Evolutionary conservation across 768 basidiomycete genomes (phyloP).

Genomic region (Phanerochaete carnosa): DNA sequence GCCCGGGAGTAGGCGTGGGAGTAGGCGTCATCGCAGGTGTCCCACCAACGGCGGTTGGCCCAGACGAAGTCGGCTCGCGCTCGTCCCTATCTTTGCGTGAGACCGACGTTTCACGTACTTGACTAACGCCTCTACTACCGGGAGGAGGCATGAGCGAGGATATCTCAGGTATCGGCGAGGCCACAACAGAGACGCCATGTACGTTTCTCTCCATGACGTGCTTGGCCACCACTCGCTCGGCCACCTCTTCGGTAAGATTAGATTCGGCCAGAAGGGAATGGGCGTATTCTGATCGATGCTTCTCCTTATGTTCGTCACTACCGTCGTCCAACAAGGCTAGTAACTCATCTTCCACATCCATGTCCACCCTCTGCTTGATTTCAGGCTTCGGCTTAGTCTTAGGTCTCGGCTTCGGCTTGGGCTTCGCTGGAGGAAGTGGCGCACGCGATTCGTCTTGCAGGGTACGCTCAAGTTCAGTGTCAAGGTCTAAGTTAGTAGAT

Average conservation of each 20-base stretch:
- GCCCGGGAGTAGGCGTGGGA: not conserved
- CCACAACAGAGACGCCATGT: not conserved
- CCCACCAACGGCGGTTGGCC: not conserved
- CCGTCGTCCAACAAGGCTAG: constrained; percentile 65
- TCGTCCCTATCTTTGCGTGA: not conserved
- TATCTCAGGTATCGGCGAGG: not conserved
- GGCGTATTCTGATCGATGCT: not conserved
- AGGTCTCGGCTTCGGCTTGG: not conserved
- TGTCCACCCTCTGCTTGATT: constrained; percentile 39
- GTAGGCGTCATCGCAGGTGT: not conserved
- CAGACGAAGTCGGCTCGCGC: not conserved
- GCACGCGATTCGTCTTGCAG: not conserved
- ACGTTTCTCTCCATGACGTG: not conserved
- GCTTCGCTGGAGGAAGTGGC: not conserved
- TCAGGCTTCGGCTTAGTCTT: not conserved
- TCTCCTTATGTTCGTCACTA: not conserved
- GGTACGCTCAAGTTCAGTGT: constrained; percentile 36
- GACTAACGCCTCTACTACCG: not conserved
- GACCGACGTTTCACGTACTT: not conserved
- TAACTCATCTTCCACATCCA: constrained; percentile 63
- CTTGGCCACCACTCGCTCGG: not conserved
- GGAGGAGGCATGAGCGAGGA: not conserved
- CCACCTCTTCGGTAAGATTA: too few species aligned
- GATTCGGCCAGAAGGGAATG: not conserved
- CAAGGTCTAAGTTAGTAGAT: constrained; percentile 11